Conservation (phyloP, 805 yeast genomes). For the Jamesozyma rosinii region DNA sequence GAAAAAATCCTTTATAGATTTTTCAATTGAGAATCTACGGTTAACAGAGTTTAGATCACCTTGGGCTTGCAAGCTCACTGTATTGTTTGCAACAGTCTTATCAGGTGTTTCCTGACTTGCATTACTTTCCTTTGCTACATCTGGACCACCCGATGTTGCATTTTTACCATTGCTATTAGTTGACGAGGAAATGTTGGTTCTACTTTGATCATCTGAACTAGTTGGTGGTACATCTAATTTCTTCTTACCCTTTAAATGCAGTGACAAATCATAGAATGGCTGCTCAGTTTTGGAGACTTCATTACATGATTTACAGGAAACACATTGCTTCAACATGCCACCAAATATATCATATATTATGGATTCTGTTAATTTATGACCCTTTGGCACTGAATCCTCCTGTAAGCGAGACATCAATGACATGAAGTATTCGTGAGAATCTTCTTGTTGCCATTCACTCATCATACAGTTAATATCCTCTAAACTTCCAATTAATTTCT, state of each 20-base stretch:
- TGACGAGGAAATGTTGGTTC: slow-evolving; percentile 3
- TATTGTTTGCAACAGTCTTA: neutral
- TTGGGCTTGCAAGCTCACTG: neutral
- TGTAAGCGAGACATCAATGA: slow-evolving; percentile 78
- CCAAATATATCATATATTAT: slow-evolving; percentile 91
- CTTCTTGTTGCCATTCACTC: slow-evolving; percentile 97
- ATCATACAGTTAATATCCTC: slow-evolving; percentile 90
- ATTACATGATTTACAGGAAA: slow-evolving; percentile 76
- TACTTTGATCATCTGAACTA: neutral
- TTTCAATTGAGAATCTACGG: slow-evolving; percentile 54
- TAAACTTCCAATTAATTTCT: slow-evolving; percentile 56
- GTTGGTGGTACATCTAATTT: slow-evolving; percentile 16
- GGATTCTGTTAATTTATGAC: slow-evolving; percentile 71
- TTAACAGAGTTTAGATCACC: slow-evolving; percentile 9
- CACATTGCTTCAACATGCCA: slow-evolving; percentile 75
- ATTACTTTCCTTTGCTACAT: neutral
- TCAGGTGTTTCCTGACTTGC: neutral
- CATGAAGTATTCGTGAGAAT: slow-evolving; percentile 95
- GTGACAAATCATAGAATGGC: slow-evolving; percentile 85
- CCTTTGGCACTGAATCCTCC: slow-evolving; percentile 87
- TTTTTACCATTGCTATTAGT: neutral
- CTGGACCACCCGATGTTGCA: neutral
- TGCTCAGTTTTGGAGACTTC: slow-evolving; percentile 79
- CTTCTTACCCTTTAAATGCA: slow-evolving; percentile 55
- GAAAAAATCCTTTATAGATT: slow-evolving; percentile 73